Evolutionary conservation across 768 basidiomycete species (phyloP).

Genomic region (Heimioporus sp.): DNA sequence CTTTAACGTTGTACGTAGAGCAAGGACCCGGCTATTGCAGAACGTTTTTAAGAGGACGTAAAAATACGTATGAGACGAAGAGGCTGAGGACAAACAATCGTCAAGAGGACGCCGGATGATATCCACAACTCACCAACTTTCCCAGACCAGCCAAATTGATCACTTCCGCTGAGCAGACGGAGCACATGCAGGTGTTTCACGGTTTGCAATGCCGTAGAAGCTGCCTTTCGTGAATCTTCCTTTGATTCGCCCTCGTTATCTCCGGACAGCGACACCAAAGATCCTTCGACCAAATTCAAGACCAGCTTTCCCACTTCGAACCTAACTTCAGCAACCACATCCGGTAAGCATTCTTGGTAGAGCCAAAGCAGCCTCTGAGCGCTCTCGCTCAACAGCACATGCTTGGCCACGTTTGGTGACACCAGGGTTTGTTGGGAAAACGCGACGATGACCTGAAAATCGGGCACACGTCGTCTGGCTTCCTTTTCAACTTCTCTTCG

Average conservation of each 20-base stretch:
- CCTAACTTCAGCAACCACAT: constrained; percentile 69
- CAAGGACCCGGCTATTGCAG: constrained; percentile 44
- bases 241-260: constrained; percentile 1
- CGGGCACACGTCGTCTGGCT: constrained; percentile 73
- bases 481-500: constrained; percentile 72
- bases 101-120: background rate
- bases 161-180: constrained; percentile 68
- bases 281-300: constrained; percentile 40
- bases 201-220: constrained; percentile 40
- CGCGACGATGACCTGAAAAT: constrained; percentile 81
- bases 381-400: constrained; percentile 70
- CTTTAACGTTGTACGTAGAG: constrained; percentile 50
- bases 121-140: constrained; percentile 56
- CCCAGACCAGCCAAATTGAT: constrained; percentile 75
- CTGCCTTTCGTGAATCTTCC: constrained; percentile 11
- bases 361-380: constrained; percentile 81
- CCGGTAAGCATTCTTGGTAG: constrained; percentile 77
- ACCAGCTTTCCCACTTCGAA: constrained; percentile 88
- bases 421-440: constrained; percentile 59
- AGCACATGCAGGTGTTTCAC: constrained; percentile 77
- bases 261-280: constrained; percentile 17
- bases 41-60: constrained; percentile 70
- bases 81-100: constrained; percentile 26
- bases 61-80: constrained; percentile 61
- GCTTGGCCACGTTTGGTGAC: constrained; percentile 39